A percentile compares a stretch with the other conserved stretches of the same genome.
Evolutionary conservation across 1,139 yeast species (phyloP).

Genomic region (Taphrina deformans): DNA sequence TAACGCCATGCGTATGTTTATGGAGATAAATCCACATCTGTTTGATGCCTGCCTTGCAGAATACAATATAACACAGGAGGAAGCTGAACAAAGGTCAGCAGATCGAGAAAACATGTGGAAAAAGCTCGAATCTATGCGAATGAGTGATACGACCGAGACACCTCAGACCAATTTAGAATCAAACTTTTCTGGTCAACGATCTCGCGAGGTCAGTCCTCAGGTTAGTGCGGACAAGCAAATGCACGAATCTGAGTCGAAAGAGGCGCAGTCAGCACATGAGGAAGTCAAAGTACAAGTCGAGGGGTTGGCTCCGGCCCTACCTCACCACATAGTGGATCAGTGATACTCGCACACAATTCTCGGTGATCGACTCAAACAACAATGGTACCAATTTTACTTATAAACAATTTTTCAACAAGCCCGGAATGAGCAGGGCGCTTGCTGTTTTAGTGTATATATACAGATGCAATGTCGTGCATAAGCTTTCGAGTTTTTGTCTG

Average conservation of each 20-base stretch:
- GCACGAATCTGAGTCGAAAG: not conserved
- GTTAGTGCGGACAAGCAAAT: not conserved
- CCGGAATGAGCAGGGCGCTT: not conserved
- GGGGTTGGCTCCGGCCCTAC: slow-evolving; percentile 17
- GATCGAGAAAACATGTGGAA: slow-evolving; percentile 38
- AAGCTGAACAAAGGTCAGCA: slow-evolving; percentile 47
- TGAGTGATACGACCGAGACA: slow-evolving; percentile 5
- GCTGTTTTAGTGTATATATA: not conserved
- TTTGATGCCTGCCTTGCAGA: slow-evolving; percentile 89
- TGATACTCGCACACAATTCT: not conserved
- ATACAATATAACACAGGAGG: slow-evolving; percentile 68
- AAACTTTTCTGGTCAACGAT: not conserved
- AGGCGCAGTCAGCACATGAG: not conserved
- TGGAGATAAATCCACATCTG: slow-evolving; percentile 88
- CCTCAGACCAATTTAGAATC: not conserved
- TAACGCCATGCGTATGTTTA: slow-evolving; percentile 85
- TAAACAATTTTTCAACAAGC: not conserved
- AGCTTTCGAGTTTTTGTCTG: not conserved
- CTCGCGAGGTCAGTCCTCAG: not conserved
- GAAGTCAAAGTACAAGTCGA: slow-evolving; percentile 1
- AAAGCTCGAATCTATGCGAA: slow-evolving; percentile 37
- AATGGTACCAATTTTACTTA: not conserved
- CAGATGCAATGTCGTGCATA: not conserved
- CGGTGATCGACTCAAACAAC: not conserved
- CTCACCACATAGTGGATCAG: not conserved